Conservation (phyloP, 2,329 filamentous ascomycete genomes). For the Diaporthe sp. region DNA sequence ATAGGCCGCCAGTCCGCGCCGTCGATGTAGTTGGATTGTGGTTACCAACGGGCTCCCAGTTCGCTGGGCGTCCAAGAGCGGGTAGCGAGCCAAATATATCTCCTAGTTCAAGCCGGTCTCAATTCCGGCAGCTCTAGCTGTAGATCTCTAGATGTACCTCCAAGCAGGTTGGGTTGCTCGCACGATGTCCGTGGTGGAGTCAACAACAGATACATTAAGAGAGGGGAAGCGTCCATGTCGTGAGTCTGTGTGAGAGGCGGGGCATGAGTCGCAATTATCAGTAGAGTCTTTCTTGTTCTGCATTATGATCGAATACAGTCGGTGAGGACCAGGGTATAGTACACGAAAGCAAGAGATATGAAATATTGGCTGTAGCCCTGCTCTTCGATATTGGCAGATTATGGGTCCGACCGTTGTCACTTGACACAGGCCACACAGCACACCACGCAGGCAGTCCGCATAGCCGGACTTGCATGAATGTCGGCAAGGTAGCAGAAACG, state of each 20-base stretch:
- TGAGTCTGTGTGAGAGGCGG: slow-evolving; percentile 9
- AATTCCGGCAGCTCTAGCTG: not conserved
- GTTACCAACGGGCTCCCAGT: slow-evolving; percentile 2
- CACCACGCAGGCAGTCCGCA: slow-evolving; percentile 8
- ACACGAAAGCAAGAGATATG: slow-evolving; percentile 30
- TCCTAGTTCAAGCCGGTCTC: slow-evolving; percentile 7
- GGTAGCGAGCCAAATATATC: not conserved
- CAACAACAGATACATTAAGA: slow-evolving; percentile 7
- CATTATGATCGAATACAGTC: slow-evolving; percentile 31
- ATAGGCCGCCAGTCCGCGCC: slow-evolving; percentile 28
- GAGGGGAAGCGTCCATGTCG: slow-evolving; percentile 30
- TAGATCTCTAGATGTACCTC: not conserved
- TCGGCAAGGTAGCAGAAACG: slow-evolving; percentile 32
- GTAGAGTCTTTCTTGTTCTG: slow-evolving; percentile 2
- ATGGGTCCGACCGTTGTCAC: slow-evolving; percentile 25
- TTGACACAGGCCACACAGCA: slow-evolving; percentile 24
- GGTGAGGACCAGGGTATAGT: slow-evolving; percentile 26
- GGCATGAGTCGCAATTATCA: slow-evolving; percentile 31
- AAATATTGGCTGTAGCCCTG: slow-evolving; percentile 32
- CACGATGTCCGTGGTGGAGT: slow-evolving; percentile 12
- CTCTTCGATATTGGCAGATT: slow-evolving; percentile 24
- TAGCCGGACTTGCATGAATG: slow-evolving; percentile 30
- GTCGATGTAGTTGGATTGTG: slow-evolving; percentile 19
- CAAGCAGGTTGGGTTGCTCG: not conserved
- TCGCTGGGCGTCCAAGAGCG: not conserved